Conservation (phyloP, 2,329 filamentous ascomycete genomes). For the Chaetomiaceae sp. region DNA sequence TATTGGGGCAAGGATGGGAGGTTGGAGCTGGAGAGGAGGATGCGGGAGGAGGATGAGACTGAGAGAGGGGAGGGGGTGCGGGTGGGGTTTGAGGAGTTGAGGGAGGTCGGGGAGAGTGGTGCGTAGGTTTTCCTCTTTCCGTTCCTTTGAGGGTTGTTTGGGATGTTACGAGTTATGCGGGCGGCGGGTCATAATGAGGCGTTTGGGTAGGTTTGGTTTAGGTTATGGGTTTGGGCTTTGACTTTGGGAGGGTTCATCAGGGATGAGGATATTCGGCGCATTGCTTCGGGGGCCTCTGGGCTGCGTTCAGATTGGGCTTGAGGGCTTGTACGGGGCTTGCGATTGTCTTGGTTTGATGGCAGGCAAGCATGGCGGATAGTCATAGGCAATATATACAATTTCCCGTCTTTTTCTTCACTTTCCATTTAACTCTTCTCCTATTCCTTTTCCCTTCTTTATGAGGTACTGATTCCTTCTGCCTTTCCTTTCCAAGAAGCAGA, state of each 20-base stretch:
- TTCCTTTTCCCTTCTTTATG: too few relatives aligned
- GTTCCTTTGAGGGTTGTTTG: too few relatives aligned
- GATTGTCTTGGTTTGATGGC: neutral
- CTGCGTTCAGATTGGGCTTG: neutral
- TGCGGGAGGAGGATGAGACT: constrained; percentile 56
- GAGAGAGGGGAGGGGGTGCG: neutral
- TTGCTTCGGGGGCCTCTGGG: neutral
- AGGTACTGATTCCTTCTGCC: too few relatives aligned
- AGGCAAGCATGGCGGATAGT: neutral
- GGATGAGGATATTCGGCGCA: neutral
- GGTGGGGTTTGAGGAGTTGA: constrained; percentile 38
- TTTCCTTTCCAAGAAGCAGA: too few relatives aligned
- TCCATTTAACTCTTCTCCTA: too few relatives aligned
- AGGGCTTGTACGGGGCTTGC: too few relatives aligned
- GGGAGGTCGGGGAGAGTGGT: constrained; percentile 46
- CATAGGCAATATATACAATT: too few relatives aligned
- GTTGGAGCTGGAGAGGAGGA: constrained; percentile 63
- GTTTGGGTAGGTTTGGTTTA: constrained; percentile 13
- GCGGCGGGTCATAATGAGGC: neutral
- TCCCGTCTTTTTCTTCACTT: too few relatives aligned
- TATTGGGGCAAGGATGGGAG: constrained; percentile 68
- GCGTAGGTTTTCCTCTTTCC: constrained; percentile 24
- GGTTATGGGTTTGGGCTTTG: neutral
- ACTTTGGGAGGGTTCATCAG: neutral
- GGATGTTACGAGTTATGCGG: neutral